Base-by-base conservation (phyloP, 2,329 filamentous ascomycete species). In the Diaporthe citrichinensis region DNA sequence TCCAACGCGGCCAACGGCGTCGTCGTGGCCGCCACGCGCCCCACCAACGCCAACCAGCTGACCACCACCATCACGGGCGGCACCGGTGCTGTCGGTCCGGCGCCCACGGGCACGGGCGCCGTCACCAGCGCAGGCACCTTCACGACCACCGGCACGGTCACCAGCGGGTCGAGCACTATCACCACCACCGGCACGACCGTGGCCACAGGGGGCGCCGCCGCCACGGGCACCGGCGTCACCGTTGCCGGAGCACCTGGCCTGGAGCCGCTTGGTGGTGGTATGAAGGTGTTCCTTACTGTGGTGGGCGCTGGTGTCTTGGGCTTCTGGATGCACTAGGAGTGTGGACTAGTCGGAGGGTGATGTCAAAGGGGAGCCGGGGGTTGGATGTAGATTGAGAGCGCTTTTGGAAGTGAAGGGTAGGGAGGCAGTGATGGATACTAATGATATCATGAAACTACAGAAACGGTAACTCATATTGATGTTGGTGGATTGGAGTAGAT, bases 61-160 rank as follows among this genome's bases (percentile, higher is more conserved):
- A 85, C 83, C 25, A 84, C 82, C 36, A 85, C 84, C 58, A 79
- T 85, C 73, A 65, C 76, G 53, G 78, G 79, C 44, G 78, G 77
- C 36, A 31, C 12, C 15, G 41, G 44, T 1, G 28, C 59, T 15
- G 46, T 20, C 23, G 46, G 12, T 12, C 7, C 44, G 4, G 31
- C 65, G 2, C 62, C 62, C 20, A 68, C 62, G 2, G 62, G 62
- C 20, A 12, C 46, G 10, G 46, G 34, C 4, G 46, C 17, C 4
- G 46, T 10, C 41, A 55, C 65, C 49, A 41, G 65, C 65, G 34
- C 49, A 9, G 34, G 34, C 23, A 69, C 65, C 34, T 68, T 68
- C 46, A 68, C 65, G n/a, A 68, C 55, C 3, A 58, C 55, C 3
- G 55, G 65, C 46, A 68, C 65, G 8, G 4, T 68, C 23, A 68